Base-by-base conservation (phyloP, 2,329 filamentous ascomycete species). In the Raffaelea ambrosiae region DNA sequence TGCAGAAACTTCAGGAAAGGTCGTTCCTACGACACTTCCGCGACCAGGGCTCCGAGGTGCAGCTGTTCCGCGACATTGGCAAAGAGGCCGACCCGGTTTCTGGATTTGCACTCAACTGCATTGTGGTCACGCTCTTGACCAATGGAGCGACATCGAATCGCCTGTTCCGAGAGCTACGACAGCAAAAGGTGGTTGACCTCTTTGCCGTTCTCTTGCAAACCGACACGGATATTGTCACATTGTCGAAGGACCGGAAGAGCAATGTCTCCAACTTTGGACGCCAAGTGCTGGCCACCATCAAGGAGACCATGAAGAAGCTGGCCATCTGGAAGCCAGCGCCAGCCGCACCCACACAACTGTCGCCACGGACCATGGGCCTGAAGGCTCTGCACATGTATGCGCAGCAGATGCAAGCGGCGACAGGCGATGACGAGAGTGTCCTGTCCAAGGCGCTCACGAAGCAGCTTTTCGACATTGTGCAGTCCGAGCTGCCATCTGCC, bases 181-280 rank as follows among this genome's bases (percentile, higher is more conserved):
- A 69, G 13, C 74, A 80, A 18, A 73, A 73, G 9, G 66, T 81
- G 20, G 69, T 76, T 4, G 59, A 62, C n/a, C 66, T 84, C 38
- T 63, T 90, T 11, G 64, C 67, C 36, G 68, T 65, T 3, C 69
- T 87, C 35, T 64, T 90, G 10, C 63, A 66, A 2, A 60, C 66
- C 16, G 59, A 72, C 11, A 66, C 71, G 14, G 79, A 84, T 46
- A 77, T 90, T 22, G 64, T 64, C n/a, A 65, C 66, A 18, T 62
- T 88, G n/a, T 74, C 76, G 1, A 77, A 74, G 51, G 81, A 86
- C 35, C 77, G 81, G 29, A 77, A 77, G 53, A 78, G 67, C 49
- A 89, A 88, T 54, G 72, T 90, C 59, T 83, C 87, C 0, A 83
- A 76, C 58, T 71, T 78, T 26, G 77, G 76, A 11, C 81, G 81